Conservation (phyloP, 805 yeast genomes). For the Pichia ethanolica region DNA sequence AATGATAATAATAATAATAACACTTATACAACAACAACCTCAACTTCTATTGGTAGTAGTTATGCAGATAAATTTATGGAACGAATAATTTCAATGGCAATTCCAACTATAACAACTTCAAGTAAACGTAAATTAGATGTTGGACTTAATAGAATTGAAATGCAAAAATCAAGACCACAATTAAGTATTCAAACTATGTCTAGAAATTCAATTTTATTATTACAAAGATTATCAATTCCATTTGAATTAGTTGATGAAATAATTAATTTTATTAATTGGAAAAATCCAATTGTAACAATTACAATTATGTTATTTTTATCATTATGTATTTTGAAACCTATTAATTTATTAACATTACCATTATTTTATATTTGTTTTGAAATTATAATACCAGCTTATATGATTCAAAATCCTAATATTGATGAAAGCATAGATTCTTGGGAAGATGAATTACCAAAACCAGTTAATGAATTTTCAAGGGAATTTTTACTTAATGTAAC, state of each 20-base stretch:
- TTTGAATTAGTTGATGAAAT: constrained; percentile 55
- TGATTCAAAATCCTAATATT: constrained; percentile 50
- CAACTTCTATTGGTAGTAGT: neutral
- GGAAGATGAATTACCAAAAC: constrained; percentile 48
- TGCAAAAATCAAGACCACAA: constrained; percentile 59
- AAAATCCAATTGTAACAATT: constrained; percentile 52
- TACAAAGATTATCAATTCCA: constrained; percentile 54
- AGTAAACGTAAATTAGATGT: constrained; percentile 29
- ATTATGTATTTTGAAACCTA: constrained; percentile 50
- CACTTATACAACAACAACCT: neutral
- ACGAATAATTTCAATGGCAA: constrained; percentile 59
- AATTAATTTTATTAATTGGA: constrained; percentile 55
- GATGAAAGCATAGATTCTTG: constrained; percentile 37
- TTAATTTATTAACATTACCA: constrained; percentile 47
- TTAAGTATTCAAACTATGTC: constrained; percentile 66
- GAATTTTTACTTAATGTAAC: constrained; percentile 75
- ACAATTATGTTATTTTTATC: constrained; percentile 37
- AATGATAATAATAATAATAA: neutral
- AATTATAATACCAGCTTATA: constrained; percentile 62
- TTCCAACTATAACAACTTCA: constrained; percentile 53
- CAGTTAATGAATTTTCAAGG: constrained; percentile 69
- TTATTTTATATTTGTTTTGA: constrained; percentile 43
- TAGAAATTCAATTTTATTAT: constrained; percentile 53
- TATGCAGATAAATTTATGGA: constrained; percentile 69
- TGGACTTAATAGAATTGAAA: constrained; percentile 47